phyloP scores from a whole-genome alignment of 2,329 filamentous ascomycete species.

The Colletotrichum sp. region DNA sequence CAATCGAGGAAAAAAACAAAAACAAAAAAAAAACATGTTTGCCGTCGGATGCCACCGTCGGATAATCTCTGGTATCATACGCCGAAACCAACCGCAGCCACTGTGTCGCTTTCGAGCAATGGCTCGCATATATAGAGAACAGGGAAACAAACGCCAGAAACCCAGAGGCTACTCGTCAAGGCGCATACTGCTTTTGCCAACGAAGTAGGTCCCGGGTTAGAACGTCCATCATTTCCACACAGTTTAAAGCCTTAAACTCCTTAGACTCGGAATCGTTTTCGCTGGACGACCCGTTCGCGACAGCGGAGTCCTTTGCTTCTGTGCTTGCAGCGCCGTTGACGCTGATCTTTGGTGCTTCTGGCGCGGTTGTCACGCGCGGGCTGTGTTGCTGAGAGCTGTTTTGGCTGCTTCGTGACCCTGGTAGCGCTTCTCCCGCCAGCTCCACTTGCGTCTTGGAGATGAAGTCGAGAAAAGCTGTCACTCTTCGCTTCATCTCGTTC shows the following conservation, averaged over 20 bases:
- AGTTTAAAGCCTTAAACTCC: slow-evolving; percentile 78
- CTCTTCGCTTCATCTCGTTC: slow-evolving; percentile 86
- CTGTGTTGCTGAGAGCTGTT: slow-evolving; percentile 25
- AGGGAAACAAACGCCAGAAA: slow-evolving; percentile 53
- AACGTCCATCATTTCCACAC: slow-evolving; percentile 89
- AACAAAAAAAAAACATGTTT: not conserved
- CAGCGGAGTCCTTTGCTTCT: slow-evolving; percentile 14
- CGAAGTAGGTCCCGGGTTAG: slow-evolving; percentile 81
- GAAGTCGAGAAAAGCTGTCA: slow-evolving; percentile 85
- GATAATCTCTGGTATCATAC: slow-evolving; percentile 17
- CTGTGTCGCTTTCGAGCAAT: not conserved
- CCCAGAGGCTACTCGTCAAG: slow-evolving; percentile 24
- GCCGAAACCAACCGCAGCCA: not conserved
- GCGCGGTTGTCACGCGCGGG: slow-evolving; percentile 26
- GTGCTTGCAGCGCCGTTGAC: slow-evolving; percentile 20
- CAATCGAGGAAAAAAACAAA: not conserved
- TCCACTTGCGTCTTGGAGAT: slow-evolving; percentile 90
- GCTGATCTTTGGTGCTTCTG: slow-evolving; percentile 22
- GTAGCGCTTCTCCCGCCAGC: slow-evolving; percentile 70
- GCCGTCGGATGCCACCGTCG: not conserved
- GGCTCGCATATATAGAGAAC: not conserved
- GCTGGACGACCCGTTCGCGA: slow-evolving; percentile 20
- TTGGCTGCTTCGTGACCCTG: slow-evolving; percentile 38
- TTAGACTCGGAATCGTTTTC: slow-evolving; percentile 33
- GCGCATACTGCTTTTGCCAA: slow-evolving; percentile 78